Conservation (phyloP, 2,329 filamentous ascomycete genomes). For the Hypomyces rosellus region DNA sequence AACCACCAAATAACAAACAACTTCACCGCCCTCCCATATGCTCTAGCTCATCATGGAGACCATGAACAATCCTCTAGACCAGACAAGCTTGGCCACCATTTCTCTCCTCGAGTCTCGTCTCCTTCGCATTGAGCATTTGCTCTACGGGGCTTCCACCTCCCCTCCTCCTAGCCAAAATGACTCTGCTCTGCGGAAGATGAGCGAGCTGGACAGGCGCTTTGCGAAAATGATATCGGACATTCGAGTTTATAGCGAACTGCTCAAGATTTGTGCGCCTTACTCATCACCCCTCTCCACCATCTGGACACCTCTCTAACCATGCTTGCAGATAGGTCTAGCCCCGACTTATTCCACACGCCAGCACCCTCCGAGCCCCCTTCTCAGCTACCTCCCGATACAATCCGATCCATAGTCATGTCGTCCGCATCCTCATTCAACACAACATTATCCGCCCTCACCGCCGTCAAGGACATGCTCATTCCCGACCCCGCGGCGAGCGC, state of each 20-base stretch:
- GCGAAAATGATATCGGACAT: slow-evolving; percentile 42
- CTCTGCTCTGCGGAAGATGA: slow-evolving; percentile 39
- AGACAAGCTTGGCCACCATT: slow-evolving; percentile 49
- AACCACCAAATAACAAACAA: not conserved
- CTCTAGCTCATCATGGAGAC: not conserved
- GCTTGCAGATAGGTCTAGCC: slow-evolving; percentile 44
- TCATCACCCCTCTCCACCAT: not conserved
- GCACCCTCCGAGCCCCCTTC: slow-evolving; percentile 41
- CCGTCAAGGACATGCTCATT: slow-evolving; percentile 49
- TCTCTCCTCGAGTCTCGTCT: slow-evolving; percentile 53
- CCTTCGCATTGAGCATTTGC: slow-evolving; percentile 51
- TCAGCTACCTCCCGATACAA: slow-evolving; percentile 43
- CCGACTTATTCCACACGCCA: slow-evolving; percentile 48
- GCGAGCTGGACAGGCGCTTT: slow-evolving; percentile 50
- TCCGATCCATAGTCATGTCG: slow-evolving; percentile 50
- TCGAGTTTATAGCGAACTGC: slow-evolving; percentile 52
- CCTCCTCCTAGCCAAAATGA: slow-evolving; percentile 25
- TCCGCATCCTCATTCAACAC: slow-evolving; percentile 50
- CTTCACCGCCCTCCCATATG: not conserved
- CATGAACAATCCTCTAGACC: slow-evolving; percentile 38
- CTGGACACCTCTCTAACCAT: not conserved
- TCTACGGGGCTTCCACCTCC: slow-evolving; percentile 41
- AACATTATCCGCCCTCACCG: slow-evolving; percentile 52
- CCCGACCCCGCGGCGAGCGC: slow-evolving; percentile 51
- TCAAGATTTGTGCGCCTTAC: slow-evolving; percentile 50